phyloP scores from a whole-genome alignment of 192 early-diverging fungal species.

The Gorgonomyces haynaldii region DNA sequence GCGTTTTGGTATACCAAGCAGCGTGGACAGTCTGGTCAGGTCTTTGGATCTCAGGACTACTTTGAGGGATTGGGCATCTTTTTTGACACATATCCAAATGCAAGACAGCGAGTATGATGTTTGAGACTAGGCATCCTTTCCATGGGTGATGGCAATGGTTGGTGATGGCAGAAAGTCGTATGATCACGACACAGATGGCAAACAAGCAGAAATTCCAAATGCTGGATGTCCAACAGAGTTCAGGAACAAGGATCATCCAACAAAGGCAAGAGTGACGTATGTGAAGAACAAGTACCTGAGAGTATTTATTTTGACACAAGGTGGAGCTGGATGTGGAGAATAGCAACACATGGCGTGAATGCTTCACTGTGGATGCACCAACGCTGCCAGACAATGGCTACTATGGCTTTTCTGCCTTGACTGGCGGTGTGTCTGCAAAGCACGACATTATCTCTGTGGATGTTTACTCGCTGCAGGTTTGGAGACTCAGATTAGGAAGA shows the following conservation, averaged over 20 bases:
- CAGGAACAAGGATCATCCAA: slow-evolving; percentile 48
- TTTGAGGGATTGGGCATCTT: slow-evolving; percentile 91
- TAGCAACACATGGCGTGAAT: slow-evolving; percentile 63
- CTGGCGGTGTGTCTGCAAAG: slow-evolving; percentile 77
- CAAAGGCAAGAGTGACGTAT: slow-evolving; percentile 62
- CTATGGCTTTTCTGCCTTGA: slow-evolving; percentile 86
- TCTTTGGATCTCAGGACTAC: slow-evolving; percentile 78
- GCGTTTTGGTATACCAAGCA: slow-evolving; percentile 88
- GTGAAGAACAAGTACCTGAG: slow-evolving; percentile 48
- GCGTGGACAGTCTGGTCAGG: slow-evolving; percentile 55
- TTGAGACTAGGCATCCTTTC: slow-evolving; percentile 41
- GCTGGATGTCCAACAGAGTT: slow-evolving; percentile 56
- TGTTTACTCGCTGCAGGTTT: not conserved
- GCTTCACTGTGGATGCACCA: slow-evolving; percentile 68
- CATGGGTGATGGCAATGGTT: slow-evolving; percentile 85
- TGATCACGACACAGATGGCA: slow-evolving; percentile 75
- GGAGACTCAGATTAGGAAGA: not conserved
- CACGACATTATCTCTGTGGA: slow-evolving; percentile 5
- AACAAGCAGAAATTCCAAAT: slow-evolving; percentile 43
- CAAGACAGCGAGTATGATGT: slow-evolving; percentile 36
- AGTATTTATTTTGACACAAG: slow-evolving; percentile 14
- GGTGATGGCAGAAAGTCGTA: slow-evolving; percentile 84
- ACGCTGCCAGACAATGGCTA: slow-evolving; percentile 61
- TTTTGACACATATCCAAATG: slow-evolving; percentile 93
- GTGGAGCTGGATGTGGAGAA: slow-evolving; percentile 43